phyloP scores from a whole-genome alignment of 2,329 filamentous ascomycete species.

The Colletotrichum graminicola region DNA sequence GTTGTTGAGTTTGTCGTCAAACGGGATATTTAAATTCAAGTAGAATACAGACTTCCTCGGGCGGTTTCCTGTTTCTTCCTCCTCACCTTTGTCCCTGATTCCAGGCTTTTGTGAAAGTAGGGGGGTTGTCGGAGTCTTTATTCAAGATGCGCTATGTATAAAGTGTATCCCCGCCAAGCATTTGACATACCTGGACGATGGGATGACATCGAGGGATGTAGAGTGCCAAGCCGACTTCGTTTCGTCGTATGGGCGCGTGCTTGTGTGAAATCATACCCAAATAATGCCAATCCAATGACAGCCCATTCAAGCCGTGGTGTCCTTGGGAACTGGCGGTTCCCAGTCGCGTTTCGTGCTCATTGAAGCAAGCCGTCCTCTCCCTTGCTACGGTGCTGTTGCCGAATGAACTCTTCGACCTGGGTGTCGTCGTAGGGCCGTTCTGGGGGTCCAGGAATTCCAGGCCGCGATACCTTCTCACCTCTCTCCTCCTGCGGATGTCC shows the following conservation, averaged over 20 bases:
- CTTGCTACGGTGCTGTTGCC: constrained; percentile 65
- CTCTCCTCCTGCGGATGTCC: constrained; percentile 50
- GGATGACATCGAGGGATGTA: constrained; percentile 22
- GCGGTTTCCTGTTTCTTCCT: background rate
- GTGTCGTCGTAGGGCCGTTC: constrained; percentile 59
- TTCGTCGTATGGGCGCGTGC: constrained; percentile 8
- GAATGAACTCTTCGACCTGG: constrained; percentile 65
- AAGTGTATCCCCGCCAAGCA: constrained; percentile 16
- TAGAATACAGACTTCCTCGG: constrained; percentile 25
- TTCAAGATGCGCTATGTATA: background rate
- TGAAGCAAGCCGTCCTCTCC: constrained; percentile 48
- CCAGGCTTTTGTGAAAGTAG: background rate
- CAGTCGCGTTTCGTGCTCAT: constrained; percentile 19
- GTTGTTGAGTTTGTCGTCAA: constrained; percentile 28
- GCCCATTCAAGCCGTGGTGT: background rate
- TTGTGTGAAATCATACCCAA: background rate
- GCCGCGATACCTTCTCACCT: constrained; percentile 38
- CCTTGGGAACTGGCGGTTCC: background rate
- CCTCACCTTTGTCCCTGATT: background rate
- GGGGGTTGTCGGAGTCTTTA: background rate
- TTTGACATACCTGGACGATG: constrained; percentile 14
- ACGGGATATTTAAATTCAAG: constrained; percentile 19
- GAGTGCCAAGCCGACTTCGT: background rate
- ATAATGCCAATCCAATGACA: background rate
- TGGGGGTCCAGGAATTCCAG: constrained; percentile 55